phyloP scores from a whole-genome alignment of 2,329 filamentous ascomycete species.

The Colletotrichum sp. region DNA sequence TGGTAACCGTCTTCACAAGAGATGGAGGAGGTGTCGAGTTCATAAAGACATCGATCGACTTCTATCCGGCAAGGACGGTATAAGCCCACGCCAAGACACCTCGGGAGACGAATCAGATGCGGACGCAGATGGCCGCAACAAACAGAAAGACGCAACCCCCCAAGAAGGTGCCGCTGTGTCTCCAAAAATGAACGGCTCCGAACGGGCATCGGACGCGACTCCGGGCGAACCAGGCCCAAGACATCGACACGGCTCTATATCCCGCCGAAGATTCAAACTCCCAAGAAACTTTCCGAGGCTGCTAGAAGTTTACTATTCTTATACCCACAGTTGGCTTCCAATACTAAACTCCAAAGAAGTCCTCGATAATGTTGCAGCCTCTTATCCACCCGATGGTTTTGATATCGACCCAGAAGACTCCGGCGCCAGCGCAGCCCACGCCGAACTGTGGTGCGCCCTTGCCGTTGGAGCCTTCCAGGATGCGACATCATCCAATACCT shows the following conservation, averaged over 20 bases:
- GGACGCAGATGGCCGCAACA: conserved; percentile 25
- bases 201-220: neutral
- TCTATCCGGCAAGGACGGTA: conserved; percentile 51
- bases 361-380: conserved; percentile 53
- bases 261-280: conserved; percentile 35
- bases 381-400: conserved; percentile 43
- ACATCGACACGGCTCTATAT: conserved; percentile 1
- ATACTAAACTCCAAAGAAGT: conserved; percentile 69
- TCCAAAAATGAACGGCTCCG: neutral
- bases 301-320: conserved; percentile 76
- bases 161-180: neutral
- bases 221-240: neutral
- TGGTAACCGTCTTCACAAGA: conserved; percentile 62
- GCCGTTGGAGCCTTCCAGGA: conserved; percentile 63
- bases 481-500: conserved; percentile 26
- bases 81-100: conserved; percentile 34
- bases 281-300: conserved; percentile 63
- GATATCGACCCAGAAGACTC: conserved; percentile 29
- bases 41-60: conserved; percentile 68
- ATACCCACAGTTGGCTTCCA: conserved; percentile 79
- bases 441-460: conserved; percentile 65
- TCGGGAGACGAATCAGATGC: conserved; percentile 37
- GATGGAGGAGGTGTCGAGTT: conserved; percentile 68
- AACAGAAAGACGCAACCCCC: conserved; percentile 1
- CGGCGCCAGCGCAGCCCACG: conserved; percentile 46